phyloP scores from a whole-genome alignment of 257 asterid species.

The Rauvolfia tetraphylla region DNA sequence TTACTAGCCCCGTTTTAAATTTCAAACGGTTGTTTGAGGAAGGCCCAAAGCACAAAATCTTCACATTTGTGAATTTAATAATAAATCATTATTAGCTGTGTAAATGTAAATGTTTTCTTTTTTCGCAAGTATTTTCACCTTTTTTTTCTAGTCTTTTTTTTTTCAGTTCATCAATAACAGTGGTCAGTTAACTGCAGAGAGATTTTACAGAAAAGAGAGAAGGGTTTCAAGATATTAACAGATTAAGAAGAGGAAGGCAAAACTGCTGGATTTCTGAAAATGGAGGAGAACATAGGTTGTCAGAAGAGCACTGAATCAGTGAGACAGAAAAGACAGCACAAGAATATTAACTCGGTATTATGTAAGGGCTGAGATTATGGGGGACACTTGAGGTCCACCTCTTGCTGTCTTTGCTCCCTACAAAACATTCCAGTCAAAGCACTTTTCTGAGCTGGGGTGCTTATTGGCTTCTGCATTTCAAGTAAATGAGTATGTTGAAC shows the following conservation, averaged over 20 bases:
- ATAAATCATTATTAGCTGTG: too few relatives aligned
- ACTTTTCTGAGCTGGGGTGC: constrained; percentile 12
- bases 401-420: constrained; percentile 40
- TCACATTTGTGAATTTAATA: too few relatives aligned
- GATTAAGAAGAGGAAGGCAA: neutral
- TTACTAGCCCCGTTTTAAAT: too few relatives aligned
- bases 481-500: constrained; percentile 4
- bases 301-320: neutral
- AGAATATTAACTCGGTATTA: constrained; percentile 6
- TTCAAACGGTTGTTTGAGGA: too few relatives aligned
- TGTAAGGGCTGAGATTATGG: constrained; percentile 30
- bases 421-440: constrained; percentile 26
- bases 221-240: neutral
- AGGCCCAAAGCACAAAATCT: neutral
- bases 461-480: constrained; percentile 14
- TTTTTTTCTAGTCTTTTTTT: too few relatives aligned
- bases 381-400: constrained; percentile 40
- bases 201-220: neutral
- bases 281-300: neutral
- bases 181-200: neutral
- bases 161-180: too few relatives aligned
- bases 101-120: too few relatives aligned
- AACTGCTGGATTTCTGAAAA: neutral
- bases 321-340: constrained; percentile 28
- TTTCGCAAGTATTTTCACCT: too few relatives aligned